Percentiles rank a stretch among this genome's conserved stretches.
These are phyloP conservation scores for Phylloporus arenicola DNA, from an alignment of 768 basidiomycete species.

Conservation along the genomic window DNA sequence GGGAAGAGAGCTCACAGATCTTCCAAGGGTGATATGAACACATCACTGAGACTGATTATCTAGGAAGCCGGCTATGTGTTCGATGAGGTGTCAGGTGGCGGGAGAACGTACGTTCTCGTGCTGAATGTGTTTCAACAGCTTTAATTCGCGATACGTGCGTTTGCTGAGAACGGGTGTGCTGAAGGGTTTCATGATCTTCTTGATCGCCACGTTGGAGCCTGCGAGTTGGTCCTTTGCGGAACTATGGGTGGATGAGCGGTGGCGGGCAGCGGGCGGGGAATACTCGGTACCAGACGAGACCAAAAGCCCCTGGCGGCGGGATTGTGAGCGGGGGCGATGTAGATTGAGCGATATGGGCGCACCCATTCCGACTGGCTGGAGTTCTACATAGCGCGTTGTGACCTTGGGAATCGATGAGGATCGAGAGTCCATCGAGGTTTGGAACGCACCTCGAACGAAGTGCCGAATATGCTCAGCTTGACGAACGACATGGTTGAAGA, in stretches of 20 bases:
- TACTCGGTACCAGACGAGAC: constrained; percentile 82
- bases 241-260: constrained; percentile 37
- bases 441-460: constrained; percentile 83
- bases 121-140: constrained; percentile 96
- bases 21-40: constrained; percentile 99
- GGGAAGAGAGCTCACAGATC: constrained; percentile 63
- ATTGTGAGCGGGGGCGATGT: constrained; percentile 14
- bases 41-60: constrained; percentile 98
- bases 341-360: constrained; percentile 28
- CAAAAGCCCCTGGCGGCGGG: constrained; percentile 68
- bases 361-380: constrained; percentile 99
- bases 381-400: constrained; percentile 97
- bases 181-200: constrained; percentile 99
- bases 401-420: constrained; percentile 49
- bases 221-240: constrained; percentile 95
- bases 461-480: constrained; percentile 97
- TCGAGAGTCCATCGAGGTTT: constrained; percentile 15
- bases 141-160: constrained; percentile 95
- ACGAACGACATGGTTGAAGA: constrained; percentile 74
- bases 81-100: constrained; percentile 2
- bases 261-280: neutral
- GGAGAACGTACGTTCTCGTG: constrained; percentile 81
- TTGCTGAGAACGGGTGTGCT: constrained; percentile 97
- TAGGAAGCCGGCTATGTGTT: constrained; percentile 27
- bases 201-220: constrained; percentile 91